Evolutionary conservation across 352 stramenopile genomes (phyloP).

Genomic region (Phytopythium vexans): DNA sequence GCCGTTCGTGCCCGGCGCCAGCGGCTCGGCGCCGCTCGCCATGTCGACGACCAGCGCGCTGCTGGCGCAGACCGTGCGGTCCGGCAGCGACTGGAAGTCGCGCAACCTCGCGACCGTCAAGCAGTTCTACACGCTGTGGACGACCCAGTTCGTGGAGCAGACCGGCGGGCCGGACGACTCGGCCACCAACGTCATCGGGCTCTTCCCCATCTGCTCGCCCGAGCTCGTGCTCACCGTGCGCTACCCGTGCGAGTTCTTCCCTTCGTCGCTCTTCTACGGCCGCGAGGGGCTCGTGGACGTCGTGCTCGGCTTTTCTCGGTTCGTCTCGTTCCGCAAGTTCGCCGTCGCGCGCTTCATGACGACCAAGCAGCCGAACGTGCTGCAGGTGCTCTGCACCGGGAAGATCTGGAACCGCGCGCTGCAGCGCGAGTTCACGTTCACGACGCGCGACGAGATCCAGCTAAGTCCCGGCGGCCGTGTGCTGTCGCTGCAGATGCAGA

Average conservation of each 20-base stretch:
- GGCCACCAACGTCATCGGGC: slow-evolving; percentile 55
- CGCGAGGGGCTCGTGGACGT: slow-evolving; percentile 82
- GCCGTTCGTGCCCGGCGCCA: slow-evolving; percentile 10
- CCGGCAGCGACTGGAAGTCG: slow-evolving; percentile 79
- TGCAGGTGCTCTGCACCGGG: slow-evolving; percentile 67
- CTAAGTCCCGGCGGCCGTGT: slow-evolving; percentile 75
- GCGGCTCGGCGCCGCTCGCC: slow-evolving; percentile 2
- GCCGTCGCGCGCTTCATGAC: slow-evolving; percentile 66
- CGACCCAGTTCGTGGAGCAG: slow-evolving; percentile 66
- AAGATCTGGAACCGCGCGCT: slow-evolving; percentile 83
- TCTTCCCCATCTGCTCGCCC: slow-evolving; percentile 81
- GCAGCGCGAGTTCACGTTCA: slow-evolving; percentile 77
- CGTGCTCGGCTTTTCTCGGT: slow-evolving; percentile 64
- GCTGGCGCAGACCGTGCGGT: slow-evolving; percentile 67
- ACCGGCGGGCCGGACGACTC: slow-evolving; percentile 43
- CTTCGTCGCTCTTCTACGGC: slow-evolving; percentile 72
- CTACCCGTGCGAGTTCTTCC: slow-evolving; percentile 79
- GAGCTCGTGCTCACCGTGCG: slow-evolving; percentile 75
- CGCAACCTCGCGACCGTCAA: slow-evolving; percentile 79
- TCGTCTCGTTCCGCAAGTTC: slow-evolving; percentile 75
- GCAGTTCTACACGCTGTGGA: slow-evolving; percentile 84
- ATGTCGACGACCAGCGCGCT: slow-evolving; percentile 23
- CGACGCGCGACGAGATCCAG: slow-evolving; percentile 78
- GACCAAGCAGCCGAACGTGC: slow-evolving; percentile 78
- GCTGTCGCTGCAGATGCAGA: slow-evolving; percentile 79